Percentiles rank a stretch among this genome's conserved stretches.
These are phyloP conservation scores for Cinchona pubescens DNA, from an alignment of 257 asterid genomes.

Conservation along the genomic window DNA sequence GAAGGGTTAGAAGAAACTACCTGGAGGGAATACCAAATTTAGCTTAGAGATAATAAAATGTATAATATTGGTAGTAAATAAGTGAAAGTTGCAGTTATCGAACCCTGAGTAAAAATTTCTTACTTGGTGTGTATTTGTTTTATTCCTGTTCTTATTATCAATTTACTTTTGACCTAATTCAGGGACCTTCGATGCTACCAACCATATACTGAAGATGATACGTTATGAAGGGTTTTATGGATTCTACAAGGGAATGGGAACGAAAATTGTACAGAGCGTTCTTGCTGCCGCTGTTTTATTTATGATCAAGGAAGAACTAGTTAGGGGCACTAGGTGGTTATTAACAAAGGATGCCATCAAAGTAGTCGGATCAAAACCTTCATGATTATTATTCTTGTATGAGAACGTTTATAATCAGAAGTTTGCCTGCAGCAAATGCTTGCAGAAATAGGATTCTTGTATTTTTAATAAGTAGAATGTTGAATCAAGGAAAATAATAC, in stretches of 20 bases:
- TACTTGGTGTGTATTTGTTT: neutral
- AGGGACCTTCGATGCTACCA: conserved; percentile 85
- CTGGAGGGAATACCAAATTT: too few relatives aligned
- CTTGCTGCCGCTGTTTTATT: conserved; percentile 95
- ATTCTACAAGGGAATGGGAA: conserved; percentile 89
- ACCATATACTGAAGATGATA: conserved; percentile 91
- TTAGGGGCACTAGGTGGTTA: conserved; percentile 74
- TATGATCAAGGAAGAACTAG: conserved; percentile 98
- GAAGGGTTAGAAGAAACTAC: too few relatives aligned
- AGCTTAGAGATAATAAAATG: neutral
- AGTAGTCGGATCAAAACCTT: conserved; percentile 29
- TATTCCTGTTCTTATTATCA: neutral
- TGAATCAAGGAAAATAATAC: neutral
- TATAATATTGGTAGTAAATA: neutral
- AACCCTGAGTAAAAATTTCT: neutral
- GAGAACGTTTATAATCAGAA: neutral
- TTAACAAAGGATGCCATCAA: conserved; percentile 38
- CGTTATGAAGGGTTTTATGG: conserved; percentile 75
- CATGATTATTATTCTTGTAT: conserved; percentile 13
- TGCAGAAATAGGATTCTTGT: neutral
- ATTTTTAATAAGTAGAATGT: conserved; percentile 9
- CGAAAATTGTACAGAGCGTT: conserved; percentile 90
- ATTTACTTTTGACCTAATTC: conserved; percentile 16
- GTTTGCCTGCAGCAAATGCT: neutral
- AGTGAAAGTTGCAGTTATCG: neutral